Evolutionary conservation across 2,329 filamentous ascomycete species (phyloP), one percentile per base, ranked within the genome.

Genomic region (Tolypocladium sp.): DNA sequence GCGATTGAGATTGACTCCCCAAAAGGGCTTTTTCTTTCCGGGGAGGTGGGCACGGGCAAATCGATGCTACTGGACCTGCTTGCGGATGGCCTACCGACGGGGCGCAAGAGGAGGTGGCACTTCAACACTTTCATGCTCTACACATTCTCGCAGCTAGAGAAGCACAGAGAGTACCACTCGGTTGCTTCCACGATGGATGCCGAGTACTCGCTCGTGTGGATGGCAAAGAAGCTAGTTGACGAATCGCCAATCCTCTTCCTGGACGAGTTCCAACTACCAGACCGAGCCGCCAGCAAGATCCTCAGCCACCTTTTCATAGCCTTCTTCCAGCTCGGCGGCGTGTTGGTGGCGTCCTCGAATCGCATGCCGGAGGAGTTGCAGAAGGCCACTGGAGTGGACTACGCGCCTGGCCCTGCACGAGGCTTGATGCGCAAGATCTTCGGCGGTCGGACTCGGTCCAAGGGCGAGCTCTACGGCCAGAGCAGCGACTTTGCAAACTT

Each of bases 111-210:
- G 65, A 78, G 89, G 61, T 92, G 88, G 85, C 90, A 93, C 69
- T 94, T 92, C 73, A 91, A 91, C 69, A 91, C 88, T 0, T 94
- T 94, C 66, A 94, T 94, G 88, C 77, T 93, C 10, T 86, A 92
- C 64, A 86, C 84, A 0, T 80, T 92, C 54, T 87, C 89, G 1
- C 85, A 86, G 56, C 77, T 94, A 1, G 90, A 93, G 65, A 76
- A 80, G 15, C 80, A 89, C 52, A 79, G 90, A 65, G 77, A 75
- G 59, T 65, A 70, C 5, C 66, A 68, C 1, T 63, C 65, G 2
- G 59, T 64, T 17, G 35, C 57, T 3, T 9, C 58, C 9, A 57
- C 41, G 63, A 17, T 62, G 57, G 64, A 60, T 63, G 71, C 71
- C 64, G 65, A 91, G 59, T 85, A 91, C 70, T 89, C 88, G 0